Evolutionary conservation across 2,329 filamentous ascomycete species (phyloP).

Genomic region (Aspergillus fijiensis): DNA sequence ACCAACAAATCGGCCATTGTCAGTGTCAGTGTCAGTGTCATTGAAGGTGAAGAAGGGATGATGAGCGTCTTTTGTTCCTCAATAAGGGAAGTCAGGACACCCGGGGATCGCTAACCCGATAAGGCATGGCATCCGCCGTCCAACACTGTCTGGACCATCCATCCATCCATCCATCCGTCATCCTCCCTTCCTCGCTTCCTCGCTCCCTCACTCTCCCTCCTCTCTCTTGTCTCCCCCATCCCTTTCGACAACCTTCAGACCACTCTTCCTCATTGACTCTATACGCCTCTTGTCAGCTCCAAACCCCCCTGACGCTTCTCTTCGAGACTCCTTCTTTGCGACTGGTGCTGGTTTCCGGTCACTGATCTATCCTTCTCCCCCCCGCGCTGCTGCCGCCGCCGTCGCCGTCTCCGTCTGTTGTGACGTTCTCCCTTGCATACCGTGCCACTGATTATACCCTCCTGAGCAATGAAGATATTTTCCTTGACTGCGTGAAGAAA

Average conservation of each 20-base stretch:
- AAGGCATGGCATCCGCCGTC: conserved; percentile 16
- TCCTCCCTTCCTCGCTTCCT: not conserved
- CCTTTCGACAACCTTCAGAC: not conserved
- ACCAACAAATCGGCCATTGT: not conserved
- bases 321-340: not conserved
- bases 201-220: not conserved
- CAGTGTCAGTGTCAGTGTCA: not conserved
- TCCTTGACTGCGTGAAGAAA: conserved; percentile 8
- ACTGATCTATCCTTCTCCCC: conserved; percentile 5
- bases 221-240: not conserved
- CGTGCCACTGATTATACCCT: conserved; percentile 7
- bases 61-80: conserved; percentile 6
- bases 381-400: not conserved
- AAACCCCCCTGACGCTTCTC: too few species aligned
- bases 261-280: not conserved
- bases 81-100: conserved; percentile 10
- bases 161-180: conserved; percentile 12
- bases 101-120: conserved; percentile 16
- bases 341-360: conserved; percentile 13
- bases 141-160: conserved; percentile 20
- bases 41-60: not conserved
- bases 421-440: conserved; percentile 24
- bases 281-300: not conserved
- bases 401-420: conserved; percentile 8
- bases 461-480: conserved; percentile 16